Conservation (phyloP, 108 stramenopile species). For the Skeletonema menzelii region DNA sequence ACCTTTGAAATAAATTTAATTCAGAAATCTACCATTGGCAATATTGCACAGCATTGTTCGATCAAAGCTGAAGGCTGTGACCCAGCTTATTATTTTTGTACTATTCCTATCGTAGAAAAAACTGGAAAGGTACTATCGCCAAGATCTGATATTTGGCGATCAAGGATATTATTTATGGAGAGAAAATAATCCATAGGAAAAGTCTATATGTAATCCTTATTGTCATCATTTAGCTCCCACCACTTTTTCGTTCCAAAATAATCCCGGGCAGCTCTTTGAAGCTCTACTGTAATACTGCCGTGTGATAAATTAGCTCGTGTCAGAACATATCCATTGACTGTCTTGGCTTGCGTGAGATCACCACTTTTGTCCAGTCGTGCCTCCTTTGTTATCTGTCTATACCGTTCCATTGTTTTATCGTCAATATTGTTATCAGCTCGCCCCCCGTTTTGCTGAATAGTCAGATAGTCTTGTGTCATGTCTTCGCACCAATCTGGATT, state of each 20-base stretch:
- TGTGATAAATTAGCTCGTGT: constrained; percentile 26
- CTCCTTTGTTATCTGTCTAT: constrained; percentile 8
- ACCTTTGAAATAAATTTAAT: too few relatives aligned
- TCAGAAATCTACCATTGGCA: too few relatives aligned
- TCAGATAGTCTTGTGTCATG: constrained; percentile 39
- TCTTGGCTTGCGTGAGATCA: constrained; percentile 37
- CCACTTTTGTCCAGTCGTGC: constrained; percentile 32
- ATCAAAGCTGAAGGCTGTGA: too few relatives aligned
- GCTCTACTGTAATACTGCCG: constrained; percentile 22
- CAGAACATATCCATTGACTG: constrained; percentile 35
- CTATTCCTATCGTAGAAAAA: too few relatives aligned
- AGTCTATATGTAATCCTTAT: too few relatives aligned
- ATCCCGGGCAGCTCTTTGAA: constrained; percentile 36
- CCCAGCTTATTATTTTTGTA: too few relatives aligned
- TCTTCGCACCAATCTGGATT: constrained; percentile 42
- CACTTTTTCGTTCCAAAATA: constrained; percentile 31
- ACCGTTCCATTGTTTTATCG: constrained; percentile 26
- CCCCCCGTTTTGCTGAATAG: constrained; percentile 26
- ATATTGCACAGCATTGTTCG: too few relatives aligned
- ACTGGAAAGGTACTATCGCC: too few relatives aligned
- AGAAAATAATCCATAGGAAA: too few relatives aligned
- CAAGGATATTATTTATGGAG: too few relatives aligned
- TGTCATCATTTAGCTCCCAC: constrained; percentile 15
- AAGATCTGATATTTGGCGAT: too few relatives aligned
- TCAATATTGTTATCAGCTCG: constrained; percentile 29